Evolutionary conservation across 2,329 filamentous ascomycete genomes (phyloP), one percentile per base, ranked within the genome.

Genomic region (Epichloe brachyelytri): DNA sequence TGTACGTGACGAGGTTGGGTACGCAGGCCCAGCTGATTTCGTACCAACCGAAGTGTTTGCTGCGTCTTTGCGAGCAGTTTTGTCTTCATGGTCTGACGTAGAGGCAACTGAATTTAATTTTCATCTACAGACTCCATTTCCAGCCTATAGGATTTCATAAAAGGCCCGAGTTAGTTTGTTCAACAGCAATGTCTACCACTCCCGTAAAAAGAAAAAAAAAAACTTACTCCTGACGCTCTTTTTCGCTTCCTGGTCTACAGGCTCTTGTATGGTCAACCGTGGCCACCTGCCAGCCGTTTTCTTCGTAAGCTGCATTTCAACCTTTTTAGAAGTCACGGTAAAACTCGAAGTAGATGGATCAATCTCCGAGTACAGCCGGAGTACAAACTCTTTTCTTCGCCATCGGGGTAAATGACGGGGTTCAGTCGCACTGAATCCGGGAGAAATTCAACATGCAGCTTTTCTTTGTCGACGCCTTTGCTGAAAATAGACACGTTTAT

Each of bases 1-100:
- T 1, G 71, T 76, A 55, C 82, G 84, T 12, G 91, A 93, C 0
- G 90, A 96, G 0, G 89, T 91, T 1, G 93, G 91, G 63, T 97
- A 96, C 0, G 75, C 68, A 0, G 85, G 86, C 15, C 49, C 64
- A 14, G 33, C 52, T 50, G 52, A 2, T 26, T 44, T 47, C 3
- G 14, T 7, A 20, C 4, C 14, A n/a, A 38, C 38, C 12, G 38
- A 37, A 7, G 11, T 5, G 10, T 20, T 6, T 12, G 46, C 22
- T 37, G 34, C 20, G 17, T 17, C 0, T 15, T 49, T 39, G 30
- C 36, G 15, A 12, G 41, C 12, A 22, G 34, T 50, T 4, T 47
- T 10, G 12, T 36, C 17, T 20, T 40, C 11, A 19, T 20, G n/a
- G 14, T 58, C 38, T 4, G 14, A 33, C 17, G 34, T 43, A 15